Evolutionary conservation across 2,329 filamentous ascomycete genomes (phyloP).

Genomic region (Aspergillus fumigatus): DNA sequence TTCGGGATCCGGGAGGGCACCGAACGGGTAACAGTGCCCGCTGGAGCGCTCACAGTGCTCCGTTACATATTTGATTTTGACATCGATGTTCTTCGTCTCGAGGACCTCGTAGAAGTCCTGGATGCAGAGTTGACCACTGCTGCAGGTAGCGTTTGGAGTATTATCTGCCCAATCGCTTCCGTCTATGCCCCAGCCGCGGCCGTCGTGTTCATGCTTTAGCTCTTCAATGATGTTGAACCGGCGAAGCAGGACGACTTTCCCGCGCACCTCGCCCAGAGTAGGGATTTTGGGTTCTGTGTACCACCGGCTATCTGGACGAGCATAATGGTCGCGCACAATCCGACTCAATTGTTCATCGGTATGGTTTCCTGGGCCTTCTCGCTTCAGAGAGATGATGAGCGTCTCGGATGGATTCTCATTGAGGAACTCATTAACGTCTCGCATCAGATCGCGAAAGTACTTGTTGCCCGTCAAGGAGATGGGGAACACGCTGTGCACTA

Average conservation of each 20-base stretch:
- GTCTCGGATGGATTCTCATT: slow-evolving; percentile 73
- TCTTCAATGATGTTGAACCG: slow-evolving; percentile 64
- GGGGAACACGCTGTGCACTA: slow-evolving; percentile 89
- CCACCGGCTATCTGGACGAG: slow-evolving; percentile 59
- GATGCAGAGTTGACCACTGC: slow-evolving; percentile 70
- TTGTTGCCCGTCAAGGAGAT: slow-evolving; percentile 77
- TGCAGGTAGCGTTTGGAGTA: slow-evolving; percentile 66
- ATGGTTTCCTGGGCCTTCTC: slow-evolving; percentile 77
- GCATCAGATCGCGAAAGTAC: slow-evolving; percentile 69
- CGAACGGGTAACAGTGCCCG: slow-evolving; percentile 42
- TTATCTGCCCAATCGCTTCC: slow-evolving; percentile 79
- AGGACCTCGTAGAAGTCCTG: slow-evolving; percentile 94
- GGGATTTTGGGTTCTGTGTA: slow-evolving; percentile 75
- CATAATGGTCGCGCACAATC: slow-evolving; percentile 70
- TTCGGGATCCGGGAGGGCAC: slow-evolving; percentile 35
- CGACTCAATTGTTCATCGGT: slow-evolving; percentile 74
- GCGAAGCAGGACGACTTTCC: slow-evolving; percentile 78
- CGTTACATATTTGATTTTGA: slow-evolving; percentile 70
- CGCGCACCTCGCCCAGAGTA: slow-evolving; percentile 70
- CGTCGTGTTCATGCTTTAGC: slow-evolving; percentile 42
- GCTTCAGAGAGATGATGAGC: slow-evolving; percentile 81
- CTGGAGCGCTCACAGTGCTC: slow-evolving; percentile 73
- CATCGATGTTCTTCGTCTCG: slow-evolving; percentile 67
- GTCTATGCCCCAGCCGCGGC: slow-evolving; percentile 55
- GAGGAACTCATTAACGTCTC: slow-evolving; percentile 70